Conservation (phyloP, 345 rosid genomes). For the Pistacia integerrima region DNA sequence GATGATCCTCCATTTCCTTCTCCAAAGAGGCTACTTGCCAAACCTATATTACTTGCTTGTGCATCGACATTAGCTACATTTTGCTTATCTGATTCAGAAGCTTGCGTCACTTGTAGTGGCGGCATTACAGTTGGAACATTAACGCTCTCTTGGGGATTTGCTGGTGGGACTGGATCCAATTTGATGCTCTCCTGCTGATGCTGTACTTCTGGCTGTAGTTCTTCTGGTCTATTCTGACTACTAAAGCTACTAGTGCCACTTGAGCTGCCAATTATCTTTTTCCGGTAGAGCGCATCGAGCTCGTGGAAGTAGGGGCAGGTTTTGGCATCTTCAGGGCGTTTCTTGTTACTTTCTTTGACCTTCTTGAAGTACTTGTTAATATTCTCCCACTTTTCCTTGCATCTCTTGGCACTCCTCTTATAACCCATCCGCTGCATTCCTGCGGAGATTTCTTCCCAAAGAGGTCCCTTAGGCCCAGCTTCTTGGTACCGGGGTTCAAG, state of each 20-base stretch:
- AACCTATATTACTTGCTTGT: slow-evolving; percentile 24
- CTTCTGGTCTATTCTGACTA: slow-evolving; percentile 25
- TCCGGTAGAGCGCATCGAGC: slow-evolving; percentile 71
- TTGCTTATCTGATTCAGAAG: slow-evolving; percentile 23
- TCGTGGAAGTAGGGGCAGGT: slow-evolving; percentile 89
- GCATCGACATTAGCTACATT: slow-evolving; percentile 19
- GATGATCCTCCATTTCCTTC: slow-evolving; percentile 41
- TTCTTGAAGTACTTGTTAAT: slow-evolving; percentile 90
- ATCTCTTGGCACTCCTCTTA: slow-evolving; percentile 69
- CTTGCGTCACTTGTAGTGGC: slow-evolving; percentile 13
- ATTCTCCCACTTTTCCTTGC: slow-evolving; percentile 95
- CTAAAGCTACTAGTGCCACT: slow-evolving; percentile 20
- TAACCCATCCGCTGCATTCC: slow-evolving; percentile 69
- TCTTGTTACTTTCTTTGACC: slow-evolving; percentile 81
- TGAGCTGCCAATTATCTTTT: slow-evolving; percentile 42
- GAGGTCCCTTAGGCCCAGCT: slow-evolving; percentile 72
- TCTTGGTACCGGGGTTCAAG: slow-evolving; percentile 70
- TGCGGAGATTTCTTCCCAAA: slow-evolving; percentile 79
- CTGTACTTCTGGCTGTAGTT: slow-evolving; percentile 14
- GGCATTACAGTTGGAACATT: slow-evolving; percentile 12
- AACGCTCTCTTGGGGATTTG: slow-evolving; percentile 26
- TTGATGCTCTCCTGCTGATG: slow-evolving; percentile 21
- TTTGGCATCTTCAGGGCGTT: slow-evolving; percentile 83
- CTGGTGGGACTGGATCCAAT: slow-evolving; percentile 25
- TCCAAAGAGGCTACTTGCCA: slow-evolving; percentile 26